A percentile compares a stretch with the other conserved stretches of the same genome.
Evolutionary conservation across 371 early-diverging fungal species (phyloP).

Genomic region (Nematocida sp.): DNA sequence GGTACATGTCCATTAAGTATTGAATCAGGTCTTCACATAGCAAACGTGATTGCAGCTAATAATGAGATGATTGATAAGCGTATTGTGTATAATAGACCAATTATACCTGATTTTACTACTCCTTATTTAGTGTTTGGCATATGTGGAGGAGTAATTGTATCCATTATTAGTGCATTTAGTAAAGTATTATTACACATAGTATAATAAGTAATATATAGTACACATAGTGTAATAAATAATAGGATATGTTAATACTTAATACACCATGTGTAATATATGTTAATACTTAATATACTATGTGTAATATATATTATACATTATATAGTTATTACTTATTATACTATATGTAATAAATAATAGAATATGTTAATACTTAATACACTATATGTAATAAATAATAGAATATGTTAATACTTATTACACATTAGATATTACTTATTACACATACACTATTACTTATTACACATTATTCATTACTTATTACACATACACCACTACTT

Average conservation of each 20-base stretch:
- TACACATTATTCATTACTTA: too few relatives aligned
- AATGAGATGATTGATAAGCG: neutral
- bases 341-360: too few relatives aligned
- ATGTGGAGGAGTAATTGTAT: conserved; percentile 28
- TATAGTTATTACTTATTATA: neutral
- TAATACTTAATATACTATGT: too few relatives aligned
- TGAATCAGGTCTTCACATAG: conserved; percentile 29
- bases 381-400: too few relatives aligned
- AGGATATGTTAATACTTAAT: neutral
- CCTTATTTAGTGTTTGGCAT: conserved; percentile 53
- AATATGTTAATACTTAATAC: too few relatives aligned
- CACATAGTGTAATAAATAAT: too few relatives aligned
- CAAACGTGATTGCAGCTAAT: neutral
- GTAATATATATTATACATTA: neutral
- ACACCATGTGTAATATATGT: too few relatives aligned
- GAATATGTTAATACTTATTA: too few relatives aligned
- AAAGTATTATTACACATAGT: conserved; percentile 39
- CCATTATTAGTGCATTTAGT: conserved; percentile 36
- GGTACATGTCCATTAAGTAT: conserved; percentile 7
- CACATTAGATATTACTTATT: too few relatives aligned
- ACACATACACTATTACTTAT: too few relatives aligned
- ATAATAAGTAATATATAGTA: neutral
- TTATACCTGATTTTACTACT: conserved; percentile 53
- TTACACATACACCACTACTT: too few relatives aligned
- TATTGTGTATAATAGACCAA: conserved; percentile 26